phyloP scores from a whole-genome alignment of 805 yeast genomes.

The Zygotorulaspora chibaensis region DNA sequence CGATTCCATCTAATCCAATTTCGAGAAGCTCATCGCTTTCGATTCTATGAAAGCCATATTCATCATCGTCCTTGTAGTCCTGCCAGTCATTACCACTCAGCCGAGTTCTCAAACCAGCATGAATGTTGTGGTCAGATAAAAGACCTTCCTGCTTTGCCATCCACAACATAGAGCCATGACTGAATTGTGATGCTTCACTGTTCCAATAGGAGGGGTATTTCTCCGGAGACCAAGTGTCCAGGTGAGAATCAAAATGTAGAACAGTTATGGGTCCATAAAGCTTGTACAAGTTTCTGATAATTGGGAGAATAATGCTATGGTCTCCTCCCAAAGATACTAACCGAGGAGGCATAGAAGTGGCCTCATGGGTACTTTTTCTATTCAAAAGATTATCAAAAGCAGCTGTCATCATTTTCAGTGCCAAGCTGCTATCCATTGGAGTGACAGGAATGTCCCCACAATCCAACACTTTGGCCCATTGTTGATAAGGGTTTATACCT shows the following conservation, averaged over 20 bases:
- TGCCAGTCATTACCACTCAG: conserved; percentile 54
- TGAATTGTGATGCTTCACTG: conserved; percentile 55
- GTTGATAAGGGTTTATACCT: conserved; percentile 53
- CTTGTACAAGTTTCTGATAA: conserved; percentile 57
- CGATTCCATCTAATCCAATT: conserved; percentile 58
- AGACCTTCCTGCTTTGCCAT: conserved; percentile 69
- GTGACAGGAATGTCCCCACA: conserved; percentile 68
- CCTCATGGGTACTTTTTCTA: conserved; percentile 25
- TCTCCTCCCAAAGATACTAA: conserved; percentile 78
- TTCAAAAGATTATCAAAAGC: conserved; percentile 52
- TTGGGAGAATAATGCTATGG: conserved; percentile 72
- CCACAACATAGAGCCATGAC: conserved; percentile 88
- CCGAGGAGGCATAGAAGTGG: conserved; percentile 46
- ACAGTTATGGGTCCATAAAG: conserved; percentile 66
- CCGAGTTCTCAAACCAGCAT: conserved; percentile 74
- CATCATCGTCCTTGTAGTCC: conserved; percentile 63
- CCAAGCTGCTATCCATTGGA: conserved; percentile 62
- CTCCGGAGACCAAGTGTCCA: conserved; percentile 77
- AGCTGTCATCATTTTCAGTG: conserved; percentile 56
- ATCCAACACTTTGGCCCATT: conserved; percentile 53
- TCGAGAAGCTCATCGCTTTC: conserved; percentile 71
- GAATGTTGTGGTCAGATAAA: conserved; percentile 54
- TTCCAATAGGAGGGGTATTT: conserved; percentile 63
- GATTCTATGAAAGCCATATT: conserved; percentile 65
- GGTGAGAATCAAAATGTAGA: conserved; percentile 80